Evolutionary conservation across 805 yeast species (phyloP).

Genomic region (Ogataea naganishii): DNA sequence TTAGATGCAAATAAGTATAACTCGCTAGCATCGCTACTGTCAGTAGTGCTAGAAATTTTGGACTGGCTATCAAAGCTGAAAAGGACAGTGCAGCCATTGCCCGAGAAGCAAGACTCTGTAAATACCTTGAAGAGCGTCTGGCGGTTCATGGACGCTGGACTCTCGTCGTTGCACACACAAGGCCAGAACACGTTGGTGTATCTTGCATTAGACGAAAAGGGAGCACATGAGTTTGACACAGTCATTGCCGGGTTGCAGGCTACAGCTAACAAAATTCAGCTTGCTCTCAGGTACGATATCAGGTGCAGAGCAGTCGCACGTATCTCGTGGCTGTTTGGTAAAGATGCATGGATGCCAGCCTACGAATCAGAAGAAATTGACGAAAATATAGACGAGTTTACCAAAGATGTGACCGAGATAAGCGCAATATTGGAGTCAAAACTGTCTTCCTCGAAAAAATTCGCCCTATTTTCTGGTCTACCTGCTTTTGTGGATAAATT

Average conservation of each 20-base stretch:
- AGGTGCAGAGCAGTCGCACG: constrained; percentile 44
- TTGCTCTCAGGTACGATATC: constrained; percentile 50
- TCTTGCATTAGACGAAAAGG: constrained; percentile 19
- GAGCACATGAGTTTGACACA: constrained; percentile 27
- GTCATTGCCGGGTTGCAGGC: constrained; percentile 25
- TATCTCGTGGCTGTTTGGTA: constrained; percentile 38
- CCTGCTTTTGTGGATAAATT: constrained; percentile 42
- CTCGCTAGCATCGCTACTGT: constrained; percentile 42
- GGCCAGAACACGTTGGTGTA: constrained; percentile 5
- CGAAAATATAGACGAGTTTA: constrained; percentile 40
- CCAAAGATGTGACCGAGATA: constrained; percentile 35
- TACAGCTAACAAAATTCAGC: constrained; percentile 29
- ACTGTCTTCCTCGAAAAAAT: constrained; percentile 19
- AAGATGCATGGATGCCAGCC: constrained; percentile 41
- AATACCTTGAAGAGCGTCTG: constrained; percentile 20
- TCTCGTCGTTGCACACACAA: constrained; percentile 1
- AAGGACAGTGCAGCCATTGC: constrained; percentile 22
- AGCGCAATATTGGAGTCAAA: constrained; percentile 31
- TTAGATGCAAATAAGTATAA: constrained; percentile 45
- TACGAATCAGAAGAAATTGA: constrained; percentile 56
- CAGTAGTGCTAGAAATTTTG: constrained; percentile 48
- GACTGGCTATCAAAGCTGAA: constrained; percentile 52
- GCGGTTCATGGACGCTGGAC: constrained; percentile 16
- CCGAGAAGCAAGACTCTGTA: constrained; percentile 7
- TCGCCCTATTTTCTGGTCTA: constrained; percentile 36